A percentile compares a stretch with the other conserved stretches of the same genome.
Evolutionary conservation across 345 rosid genomes (phyloP).

Genomic region (Excoecaria agallocha): DNA sequence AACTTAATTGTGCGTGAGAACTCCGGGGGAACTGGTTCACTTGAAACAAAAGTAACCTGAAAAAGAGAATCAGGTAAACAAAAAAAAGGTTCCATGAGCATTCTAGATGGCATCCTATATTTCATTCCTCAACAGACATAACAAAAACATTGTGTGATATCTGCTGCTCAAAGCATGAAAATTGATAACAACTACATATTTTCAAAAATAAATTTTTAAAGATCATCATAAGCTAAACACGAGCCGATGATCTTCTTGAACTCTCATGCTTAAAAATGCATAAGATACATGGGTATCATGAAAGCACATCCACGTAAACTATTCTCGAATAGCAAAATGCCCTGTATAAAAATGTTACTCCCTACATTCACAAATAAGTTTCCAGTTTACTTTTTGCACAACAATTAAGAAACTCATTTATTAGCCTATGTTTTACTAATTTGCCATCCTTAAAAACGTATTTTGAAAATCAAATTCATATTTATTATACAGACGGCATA

Average conservation of each 20-base stretch:
- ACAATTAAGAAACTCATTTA: too few relatives aligned
- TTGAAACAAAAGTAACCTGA: conserved; percentile 82
- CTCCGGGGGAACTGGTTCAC: conserved; percentile 63
- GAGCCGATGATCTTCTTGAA: background rate
- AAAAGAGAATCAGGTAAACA: conserved; percentile 3
- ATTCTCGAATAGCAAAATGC: background rate
- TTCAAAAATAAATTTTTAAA: background rate
- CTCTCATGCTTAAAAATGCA: background rate
- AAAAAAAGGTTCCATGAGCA: background rate
- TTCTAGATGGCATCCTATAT: background rate
- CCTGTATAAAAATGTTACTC: background rate
- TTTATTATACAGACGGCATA: too few relatives aligned
- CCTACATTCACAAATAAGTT: background rate
- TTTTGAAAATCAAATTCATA: too few relatives aligned
- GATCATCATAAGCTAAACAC: background rate
- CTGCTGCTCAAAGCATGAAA: conserved; percentile 1
- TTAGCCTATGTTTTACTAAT: too few relatives aligned
- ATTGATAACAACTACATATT: background rate
- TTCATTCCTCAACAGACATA: background rate
- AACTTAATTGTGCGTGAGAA: conserved; percentile 54
- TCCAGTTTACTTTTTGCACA: too few relatives aligned
- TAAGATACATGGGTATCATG: background rate
- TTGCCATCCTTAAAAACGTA: too few relatives aligned
- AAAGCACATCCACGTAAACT: background rate
- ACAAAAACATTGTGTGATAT: background rate